Base-by-base conservation (phyloP, 805 yeast species). In the Candida glaebosa region DNA sequence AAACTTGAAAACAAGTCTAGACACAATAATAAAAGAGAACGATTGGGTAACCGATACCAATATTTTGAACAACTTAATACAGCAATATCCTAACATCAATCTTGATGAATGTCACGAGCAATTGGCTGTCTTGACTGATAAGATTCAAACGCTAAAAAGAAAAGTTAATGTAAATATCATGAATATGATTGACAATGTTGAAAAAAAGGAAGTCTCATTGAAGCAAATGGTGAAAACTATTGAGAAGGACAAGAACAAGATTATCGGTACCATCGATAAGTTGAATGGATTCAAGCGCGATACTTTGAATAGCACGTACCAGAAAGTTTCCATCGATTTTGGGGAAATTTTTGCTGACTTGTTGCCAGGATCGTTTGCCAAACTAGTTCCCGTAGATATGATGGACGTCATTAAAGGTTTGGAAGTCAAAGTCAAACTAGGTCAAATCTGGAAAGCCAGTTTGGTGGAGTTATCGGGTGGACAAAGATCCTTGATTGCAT, bases 381-480 rank as follows among this genome's bases (percentile, higher is more conserved):
- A 88, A 60, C 73, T 91, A 45, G 96, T 84, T 10, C 88, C 95
- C 2, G 76, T 80, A 3, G 87, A 88, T 49, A 78, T 79, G n/a
- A 75, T 76, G 53, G 95, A 87, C 54, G 85, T 93, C 7, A 86
- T 96, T 0, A 79, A 84, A 50, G 99, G 99, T 15, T 70, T 93
- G 12, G 96, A 87, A 56, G 93, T 93, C 18, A 84, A 81, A 54
- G 98, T 93, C 1, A 81, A 86, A 57, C 69, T 93, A 12, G 99
- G 99, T 3, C 81, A 76, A 34, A 87, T 91, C 4, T 93, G 99
- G 99, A 93, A 91, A 58, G 96, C 90, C 52, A 85, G 96, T 54
- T 73, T 93, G 46, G 95, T 89, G 8, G 99, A 93, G 64, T 71
- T 93, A 34, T 87, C 96, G 5, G 99, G 99, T 42, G 99, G 99